Conservation (phyloP, 441 rosid species). For the Gossypium schwendimanii region DNA sequence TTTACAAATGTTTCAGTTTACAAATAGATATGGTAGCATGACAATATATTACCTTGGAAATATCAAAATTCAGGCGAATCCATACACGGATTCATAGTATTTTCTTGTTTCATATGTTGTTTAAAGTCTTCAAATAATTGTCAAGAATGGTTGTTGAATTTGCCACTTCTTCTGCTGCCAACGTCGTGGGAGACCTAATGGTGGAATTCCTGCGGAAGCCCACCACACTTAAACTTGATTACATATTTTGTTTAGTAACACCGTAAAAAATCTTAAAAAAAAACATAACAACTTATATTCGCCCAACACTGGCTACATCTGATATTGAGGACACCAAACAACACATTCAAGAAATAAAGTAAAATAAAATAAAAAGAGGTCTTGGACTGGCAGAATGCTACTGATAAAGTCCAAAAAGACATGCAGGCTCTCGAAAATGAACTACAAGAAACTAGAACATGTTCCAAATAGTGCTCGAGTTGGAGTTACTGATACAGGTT, state of each 20-base stretch:
- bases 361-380: background rate
- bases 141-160: background rate
- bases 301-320: background rate
- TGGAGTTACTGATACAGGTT: background rate
- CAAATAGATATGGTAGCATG: no score
- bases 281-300: background rate
- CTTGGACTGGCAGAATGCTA: background rate
- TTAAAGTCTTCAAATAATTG: background rate
- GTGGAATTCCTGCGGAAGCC: background rate
- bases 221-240: background rate
- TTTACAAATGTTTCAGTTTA: no score
- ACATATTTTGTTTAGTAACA: background rate
- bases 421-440: no score
- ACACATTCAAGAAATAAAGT: background rate
- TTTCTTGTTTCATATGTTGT: no score
- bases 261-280: background rate
- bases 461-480: background rate
- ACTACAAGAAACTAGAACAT: no score
- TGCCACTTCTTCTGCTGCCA: background rate
- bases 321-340: background rate
- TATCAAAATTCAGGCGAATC: no score
- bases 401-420: background rate
- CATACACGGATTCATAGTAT: no score
- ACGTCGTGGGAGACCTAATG: background rate
- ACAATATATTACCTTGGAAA: no score